Evolutionary conservation across 108 stramenopile species (phyloP).

Genomic region (Cyclotella cryptica): DNA sequence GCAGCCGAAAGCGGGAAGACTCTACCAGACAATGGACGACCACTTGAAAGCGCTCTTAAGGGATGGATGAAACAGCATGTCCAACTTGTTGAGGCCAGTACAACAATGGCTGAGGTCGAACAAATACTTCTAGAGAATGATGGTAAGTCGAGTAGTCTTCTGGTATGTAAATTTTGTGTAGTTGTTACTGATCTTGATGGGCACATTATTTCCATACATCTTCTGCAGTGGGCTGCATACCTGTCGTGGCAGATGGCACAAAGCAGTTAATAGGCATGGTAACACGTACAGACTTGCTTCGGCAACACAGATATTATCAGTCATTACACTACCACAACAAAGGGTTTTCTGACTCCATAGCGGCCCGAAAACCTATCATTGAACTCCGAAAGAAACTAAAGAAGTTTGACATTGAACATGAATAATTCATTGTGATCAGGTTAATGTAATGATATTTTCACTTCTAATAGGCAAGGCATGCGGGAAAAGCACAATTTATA

Average conservation of each 20-base stretch:
- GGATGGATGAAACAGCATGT: constrained; percentile 94
- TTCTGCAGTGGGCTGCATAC: constrained; percentile 72
- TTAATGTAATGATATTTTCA: neutral
- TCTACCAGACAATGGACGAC: constrained; percentile 51
- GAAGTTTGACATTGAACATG: constrained; percentile 76
- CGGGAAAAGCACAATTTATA: too few relatives aligned
- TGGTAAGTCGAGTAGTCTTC: constrained; percentile 35
- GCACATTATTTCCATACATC: neutral
- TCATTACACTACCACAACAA: constrained; percentile 92
- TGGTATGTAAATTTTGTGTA: neutral
- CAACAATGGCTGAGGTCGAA: constrained; percentile 88
- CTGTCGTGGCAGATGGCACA: constrained; percentile 82
- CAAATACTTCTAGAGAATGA: constrained; percentile 80
- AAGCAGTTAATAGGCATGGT: constrained; percentile 86
- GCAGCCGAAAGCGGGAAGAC: constrained; percentile 48
- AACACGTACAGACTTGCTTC: constrained; percentile 86
- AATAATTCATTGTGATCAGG: constrained; percentile 6
- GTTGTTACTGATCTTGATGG: neutral
- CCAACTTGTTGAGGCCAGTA: constrained; percentile 68
- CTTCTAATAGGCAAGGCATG: neutral
- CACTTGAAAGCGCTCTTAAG: constrained; percentile 76
- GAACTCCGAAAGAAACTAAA: constrained; percentile 81
- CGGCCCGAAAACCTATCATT: constrained; percentile 81
- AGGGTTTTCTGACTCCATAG: constrained; percentile 76
- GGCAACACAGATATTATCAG: constrained; percentile 87